phyloP scores from a whole-genome alignment of 805 yeast genomes.

The Hanseniaspora singularis region DNA sequence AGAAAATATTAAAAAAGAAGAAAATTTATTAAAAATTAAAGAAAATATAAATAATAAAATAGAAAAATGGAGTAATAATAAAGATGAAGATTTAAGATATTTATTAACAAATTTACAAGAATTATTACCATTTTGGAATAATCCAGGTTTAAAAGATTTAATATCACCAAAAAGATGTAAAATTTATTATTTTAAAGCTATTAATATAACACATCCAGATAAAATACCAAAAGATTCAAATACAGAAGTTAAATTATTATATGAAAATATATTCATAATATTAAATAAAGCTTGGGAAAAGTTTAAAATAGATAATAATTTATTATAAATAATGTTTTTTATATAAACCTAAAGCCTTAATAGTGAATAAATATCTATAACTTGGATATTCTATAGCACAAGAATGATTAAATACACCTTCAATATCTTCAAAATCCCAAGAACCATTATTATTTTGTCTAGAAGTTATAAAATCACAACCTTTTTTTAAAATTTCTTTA shows the following conservation, averaged over 20 bases:
- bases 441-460: slow-evolving; percentile 64
- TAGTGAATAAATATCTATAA: slow-evolving; percentile 77
- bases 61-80: slow-evolving; percentile 56
- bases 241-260: slow-evolving; percentile 65
- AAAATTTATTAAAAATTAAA: slow-evolving; percentile 47
- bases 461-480: slow-evolving; percentile 47
- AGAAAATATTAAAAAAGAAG: slow-evolving; percentile 32
- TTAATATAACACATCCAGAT: slow-evolving; percentile 82
- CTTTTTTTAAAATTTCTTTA: slow-evolving; percentile 46
- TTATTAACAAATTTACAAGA: slow-evolving; percentile 56
- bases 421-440: slow-evolving; percentile 73
- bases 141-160: slow-evolving; percentile 57
- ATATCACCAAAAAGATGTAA: slow-evolving; percentile 86
- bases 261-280: slow-evolving; percentile 73
- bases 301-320: slow-evolving; percentile 49
- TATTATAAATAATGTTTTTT: slow-evolving; percentile 22
- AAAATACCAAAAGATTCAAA: slow-evolving; percentile 48
- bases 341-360: slow-evolving; percentile 83
- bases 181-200: slow-evolving; percentile 74
- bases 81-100: slow-evolving; percentile 70
- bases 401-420: slow-evolving; percentile 93
- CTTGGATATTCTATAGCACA: slow-evolving; percentile 93
- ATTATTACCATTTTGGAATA: slow-evolving; percentile 55
- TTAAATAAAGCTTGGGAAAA: slow-evolving; percentile 84
- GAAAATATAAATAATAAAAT: slow-evolving; percentile 50